Evolutionary conservation across 2,329 filamentous ascomycete genomes (phyloP), one percentile per base, ranked within the genome.

Genomic region (Curvularia hawaiiensis): DNA sequence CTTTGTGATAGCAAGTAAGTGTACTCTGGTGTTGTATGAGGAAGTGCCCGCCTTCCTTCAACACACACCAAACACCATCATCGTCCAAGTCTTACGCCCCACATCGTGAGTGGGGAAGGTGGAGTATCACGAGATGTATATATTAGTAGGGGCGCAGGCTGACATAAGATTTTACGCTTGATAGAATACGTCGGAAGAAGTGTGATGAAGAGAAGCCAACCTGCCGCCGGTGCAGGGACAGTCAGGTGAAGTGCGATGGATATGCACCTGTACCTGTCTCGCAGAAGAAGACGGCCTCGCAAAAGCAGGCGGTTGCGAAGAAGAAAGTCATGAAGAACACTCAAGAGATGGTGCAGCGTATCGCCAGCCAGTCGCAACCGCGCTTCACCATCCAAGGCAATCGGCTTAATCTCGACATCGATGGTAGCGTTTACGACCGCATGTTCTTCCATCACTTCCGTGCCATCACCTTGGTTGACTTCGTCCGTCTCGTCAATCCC

Each of bases 181-280:
- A 14, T 18, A 59, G 56, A 52, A 52, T 48, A 46, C 56, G 56
- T 3, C 43, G 56, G 33, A 59, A 59, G 38, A 59, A 59, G 52
- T 59, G 56, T 44, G 56, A 59, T 43, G 56, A 59, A 49, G 56
- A 59, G 48, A 59, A 56, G 33, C 56, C 56, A 48, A 59, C 41
- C 43, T 59, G 56, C 14, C 47, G 53, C 16, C 52, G 56, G n/a
- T 59, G 56, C 43, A 35, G 52, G 35, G 49, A 56, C 28, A 47
- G 50, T n/a, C 47, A 40, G 16, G 48, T 49, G 7, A 59, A 59
- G 39, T 59, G 56, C 30, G 56, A 59, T 52, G 56, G 56, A 12
- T 59, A 59, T 43, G 52, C 52, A 11, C 33, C 46, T 7, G 5
- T 59, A 18, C 52, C 28, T 4, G n/a, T 33, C 28, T 38, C 48